Evolutionary conservation across 176 grass and related monocot species (phyloP), one percentile per base, ranked within the genome.

Genomic region (Rhipidocladum racemiflorum): DNA sequence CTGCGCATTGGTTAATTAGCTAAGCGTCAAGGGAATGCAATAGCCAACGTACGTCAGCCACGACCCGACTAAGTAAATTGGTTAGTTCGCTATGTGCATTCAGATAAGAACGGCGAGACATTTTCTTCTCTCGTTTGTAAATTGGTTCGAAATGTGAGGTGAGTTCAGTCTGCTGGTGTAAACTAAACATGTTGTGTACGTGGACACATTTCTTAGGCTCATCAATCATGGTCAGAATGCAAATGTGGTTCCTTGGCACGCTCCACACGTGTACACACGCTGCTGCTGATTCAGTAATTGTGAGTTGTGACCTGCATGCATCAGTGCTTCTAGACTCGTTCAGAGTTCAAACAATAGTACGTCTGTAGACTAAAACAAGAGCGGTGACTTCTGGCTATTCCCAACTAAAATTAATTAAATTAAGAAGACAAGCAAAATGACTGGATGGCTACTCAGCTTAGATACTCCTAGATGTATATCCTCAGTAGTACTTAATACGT

Each of bases 261-360:
- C 0, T 3, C 23, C 61, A 35, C 14, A 42, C 24, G 25, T 48
- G 12, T 48, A 38, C 67, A 38, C 67, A 49, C 67, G 60, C 39
- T 34, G 75, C 48, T 74, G 81, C 68, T 74, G 81, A 84, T 68
- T 74, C 68, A 74, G 50, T 72, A 46, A 56, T 14, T 45, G 67
- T n/a, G 53, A 55, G n/a, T 14, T 38, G 67, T 24, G 54, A 56
- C 77, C 48, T 40, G 51, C 32, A 15, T 20, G 32, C 72, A 15
- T 54, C 16, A 9, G 12, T 60, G 34, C 28, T 42, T 40, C 1
- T 53, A 61, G 83, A 85, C 65, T 71, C 27, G 27, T 64, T 85
- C 64, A 89, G 10, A 24, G 27, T 64, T 85, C 64, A 89, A 10
- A 24, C 11, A 56, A 9, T 27, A 28, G 11, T 38, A 76, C n/a